Evolutionary conservation across 2,329 filamentous ascomycete genomes (phyloP).

Genomic region (Ophiostoma quercus): DNA sequence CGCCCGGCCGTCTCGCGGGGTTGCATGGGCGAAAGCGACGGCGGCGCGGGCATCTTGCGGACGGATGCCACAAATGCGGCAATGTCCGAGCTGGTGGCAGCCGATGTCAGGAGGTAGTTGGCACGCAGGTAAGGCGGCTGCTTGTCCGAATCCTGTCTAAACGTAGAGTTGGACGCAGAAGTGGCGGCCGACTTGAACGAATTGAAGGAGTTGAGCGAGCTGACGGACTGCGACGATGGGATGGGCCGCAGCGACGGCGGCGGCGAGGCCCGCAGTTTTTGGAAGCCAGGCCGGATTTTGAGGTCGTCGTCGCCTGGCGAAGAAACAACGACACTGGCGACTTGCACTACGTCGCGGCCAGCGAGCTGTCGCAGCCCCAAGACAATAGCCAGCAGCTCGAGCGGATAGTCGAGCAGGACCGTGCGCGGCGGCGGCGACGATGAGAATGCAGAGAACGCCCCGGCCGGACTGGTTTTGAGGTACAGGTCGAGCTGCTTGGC

Average conservation of each 20-base stretch:
- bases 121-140: constrained; percentile 36
- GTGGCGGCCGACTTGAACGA: neutral
- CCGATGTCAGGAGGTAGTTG: constrained; percentile 54
- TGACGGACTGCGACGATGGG: neutral
- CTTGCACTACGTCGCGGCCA: constrained; percentile 52
- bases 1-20: neutral
- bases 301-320: neutral
- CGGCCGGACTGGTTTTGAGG: constrained; percentile 44
- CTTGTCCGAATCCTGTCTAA: constrained; percentile 25
- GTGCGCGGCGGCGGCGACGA: constrained; percentile 40
- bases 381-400: constrained; percentile 52
- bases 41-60: constrained; percentile 45
- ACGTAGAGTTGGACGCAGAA: neutral
- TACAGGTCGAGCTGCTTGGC: constrained; percentile 58
- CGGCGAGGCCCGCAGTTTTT: constrained; percentile 10
- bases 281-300: constrained; percentile 1
- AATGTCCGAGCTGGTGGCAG: constrained; percentile 51
- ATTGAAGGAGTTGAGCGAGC: neutral
- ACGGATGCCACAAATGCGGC: constrained; percentile 50
- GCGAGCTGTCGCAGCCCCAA: constrained; percentile 54
- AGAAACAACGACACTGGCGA: constrained; percentile 48
- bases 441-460: neutral
- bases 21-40: constrained; percentile 30
- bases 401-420: constrained; percentile 55
- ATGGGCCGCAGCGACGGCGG: neutral